Evolutionary conservation across 805 yeast genomes (phyloP).

Genomic region (Wickerhamiella occidentalis): DNA sequence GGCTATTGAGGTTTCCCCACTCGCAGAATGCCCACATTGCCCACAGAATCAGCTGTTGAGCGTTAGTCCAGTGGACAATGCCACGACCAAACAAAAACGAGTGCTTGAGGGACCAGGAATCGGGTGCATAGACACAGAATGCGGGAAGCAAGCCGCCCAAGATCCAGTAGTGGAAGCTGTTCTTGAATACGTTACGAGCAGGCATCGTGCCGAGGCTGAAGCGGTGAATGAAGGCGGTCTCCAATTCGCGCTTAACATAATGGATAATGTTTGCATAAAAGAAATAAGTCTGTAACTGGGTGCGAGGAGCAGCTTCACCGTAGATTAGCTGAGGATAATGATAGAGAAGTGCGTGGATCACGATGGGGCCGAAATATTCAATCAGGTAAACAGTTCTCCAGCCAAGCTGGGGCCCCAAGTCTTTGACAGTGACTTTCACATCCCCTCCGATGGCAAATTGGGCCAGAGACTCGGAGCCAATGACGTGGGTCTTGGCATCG

Average conservation of each 20-base stretch:
- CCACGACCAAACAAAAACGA: slow-evolving; percentile 21
- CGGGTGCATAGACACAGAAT: slow-evolving; percentile 38
- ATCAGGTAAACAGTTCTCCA: slow-evolving; percentile 84
- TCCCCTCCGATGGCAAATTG: slow-evolving; percentile 34
- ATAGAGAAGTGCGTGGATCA: slow-evolving; percentile 64
- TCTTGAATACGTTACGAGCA: slow-evolving; percentile 69
- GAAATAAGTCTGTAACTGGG: slow-evolving; percentile 42
- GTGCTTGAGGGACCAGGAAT: slow-evolving; percentile 21
- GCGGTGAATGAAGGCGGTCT: slow-evolving; percentile 70
- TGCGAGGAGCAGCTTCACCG: slow-evolving; percentile 31
- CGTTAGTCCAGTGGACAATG: slow-evolving; percentile 9
- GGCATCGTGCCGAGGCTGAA: slow-evolving; percentile 94
- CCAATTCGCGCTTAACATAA: slow-evolving; percentile 78
- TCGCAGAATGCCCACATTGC: slow-evolving; percentile 40
- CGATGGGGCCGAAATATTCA: slow-evolving; percentile 83
- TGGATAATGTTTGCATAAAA: slow-evolving; percentile 54
- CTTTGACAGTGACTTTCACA: slow-evolving; percentile 54
- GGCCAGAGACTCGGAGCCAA: slow-evolving; percentile 34
- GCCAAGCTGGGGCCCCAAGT: slow-evolving; percentile 82
- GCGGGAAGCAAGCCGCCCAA: slow-evolving; percentile 58
- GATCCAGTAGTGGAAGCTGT: slow-evolving; percentile 88
- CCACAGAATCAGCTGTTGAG: slow-evolving; percentile 15
- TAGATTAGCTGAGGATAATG: slow-evolving; percentile 31
- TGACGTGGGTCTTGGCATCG: slow-evolving; percentile 32
- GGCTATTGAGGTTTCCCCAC: slow-evolving; percentile 59